Base-by-base conservation (phyloP, 305 asterid species). In the Solanum aculeatissimum region DNA sequence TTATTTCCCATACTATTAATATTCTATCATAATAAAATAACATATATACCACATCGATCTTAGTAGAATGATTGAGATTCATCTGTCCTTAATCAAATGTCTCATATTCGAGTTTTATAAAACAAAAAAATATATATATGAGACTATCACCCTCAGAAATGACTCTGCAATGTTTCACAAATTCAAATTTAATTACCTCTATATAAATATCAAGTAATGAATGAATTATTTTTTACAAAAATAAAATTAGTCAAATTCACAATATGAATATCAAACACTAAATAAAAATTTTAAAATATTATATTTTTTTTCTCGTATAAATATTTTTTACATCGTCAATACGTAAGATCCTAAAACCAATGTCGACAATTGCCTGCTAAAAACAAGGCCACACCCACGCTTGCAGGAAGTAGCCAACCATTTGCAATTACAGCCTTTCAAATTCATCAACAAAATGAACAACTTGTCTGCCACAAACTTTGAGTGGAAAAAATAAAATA, bases 351-450 rank as follows among this genome's bases (percentile, higher is more conserved):
- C 29, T 19, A 69, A 69, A 9, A 69, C 53, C 78, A 69, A 69
- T 69, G 78, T 69, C 51, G 78, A 69, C 53, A 66, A 66, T 69
- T 40, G 78, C 32, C 78, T n/a, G 78, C 78, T 40, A 69, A 69
- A 69, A 69, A 69, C 78, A 69, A 69, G 78, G 78, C 51, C 78
- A 69, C 29, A 69, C 29, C 78, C 78, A 69, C 18, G 51, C 78
- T 38, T 69, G 29, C 23, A 18, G 77, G 49, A 49, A 18, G 8
- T 68, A 35, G 16, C 77, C 77, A 68, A 68, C 77, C 77, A 35
- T 18, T 16, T 68, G 78, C 3, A 69, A 13, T 13, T 68, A 5
- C 51, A 69, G 15, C n/a, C 53, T 69, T 69, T 69, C 51, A 38
- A 69, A 69, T 69, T 69, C 53, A 71, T 21, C 57, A 23, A 71